These are phyloP conservation scores for Boletellus deceptivus DNA, from an alignment of 1,284 basidiomycete species.

Conservation along the genomic window DNA sequence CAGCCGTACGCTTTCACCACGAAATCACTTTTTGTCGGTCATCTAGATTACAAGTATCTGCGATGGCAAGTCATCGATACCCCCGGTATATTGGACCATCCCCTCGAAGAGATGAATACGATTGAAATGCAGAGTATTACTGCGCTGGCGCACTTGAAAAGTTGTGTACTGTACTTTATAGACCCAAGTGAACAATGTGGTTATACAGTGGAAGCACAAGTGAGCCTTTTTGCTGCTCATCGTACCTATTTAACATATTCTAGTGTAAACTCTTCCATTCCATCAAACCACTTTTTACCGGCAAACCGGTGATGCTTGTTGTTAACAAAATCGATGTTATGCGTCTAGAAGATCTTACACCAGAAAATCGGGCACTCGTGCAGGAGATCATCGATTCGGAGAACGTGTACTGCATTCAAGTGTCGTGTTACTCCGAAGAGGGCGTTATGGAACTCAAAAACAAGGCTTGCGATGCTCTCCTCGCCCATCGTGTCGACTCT, in stretches of 20 bases:
- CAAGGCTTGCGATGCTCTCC: slow-evolving; percentile 86
- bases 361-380: slow-evolving; percentile 74
- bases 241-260: background rate
- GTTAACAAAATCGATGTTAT: slow-evolving; percentile 96
- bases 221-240: slow-evolving; percentile 33
- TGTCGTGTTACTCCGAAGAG: slow-evolving; percentile 92
- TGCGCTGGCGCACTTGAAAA: slow-evolving; percentile 89
- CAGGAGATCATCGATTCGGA: slow-evolving; percentile 81
- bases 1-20: slow-evolving; percentile 98
- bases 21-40: slow-evolving; percentile 94
- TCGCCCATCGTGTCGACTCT: slow-evolving; percentile 88
- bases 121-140: slow-evolving; percentile 99
- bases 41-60: slow-evolving; percentile 96
- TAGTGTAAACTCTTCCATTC: slow-evolving; percentile 97
- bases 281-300: slow-evolving; percentile 92
- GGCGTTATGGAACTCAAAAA: slow-evolving; percentile 95
- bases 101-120: slow-evolving; percentile 97
- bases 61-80: slow-evolving; percentile 98
- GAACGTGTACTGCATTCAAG: slow-evolving; percentile 72
- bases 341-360: slow-evolving; percentile 76
- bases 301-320: slow-evolving; percentile 89
- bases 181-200: slow-evolving; percentile 96
- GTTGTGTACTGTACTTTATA: slow-evolving; percentile 95
- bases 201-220: slow-evolving; percentile 91
- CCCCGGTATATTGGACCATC: slow-evolving; percentile 89